phyloP scores from a whole-genome alignment of 208 protist genomes.

The Leishmania turanica region DNA sequence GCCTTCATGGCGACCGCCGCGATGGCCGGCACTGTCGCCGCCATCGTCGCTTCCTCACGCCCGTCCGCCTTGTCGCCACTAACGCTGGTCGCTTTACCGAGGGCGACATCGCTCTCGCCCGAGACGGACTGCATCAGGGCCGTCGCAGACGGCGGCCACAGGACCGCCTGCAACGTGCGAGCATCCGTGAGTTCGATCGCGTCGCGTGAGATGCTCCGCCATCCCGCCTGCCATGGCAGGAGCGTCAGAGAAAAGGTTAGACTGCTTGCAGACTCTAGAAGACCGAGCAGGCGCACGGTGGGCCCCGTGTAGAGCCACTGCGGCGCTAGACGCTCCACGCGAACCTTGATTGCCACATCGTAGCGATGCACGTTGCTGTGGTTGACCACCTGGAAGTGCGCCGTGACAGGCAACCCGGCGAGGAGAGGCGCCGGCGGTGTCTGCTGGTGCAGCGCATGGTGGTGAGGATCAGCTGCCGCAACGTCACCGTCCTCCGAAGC shows the following conservation, averaged over 20 bases:
- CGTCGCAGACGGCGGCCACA: slow-evolving; percentile 51
- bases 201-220: slow-evolving; percentile 35
- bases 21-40: slow-evolving; percentile 18
- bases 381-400: slow-evolving; percentile 40
- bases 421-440: background rate
- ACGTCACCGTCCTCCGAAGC: background rate
- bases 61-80: background rate
- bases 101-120: background rate
- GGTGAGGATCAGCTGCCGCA: background rate
- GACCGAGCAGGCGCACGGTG: slow-evolving; percentile 42
- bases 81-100: background rate
- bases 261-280: slow-evolving; percentile 26
- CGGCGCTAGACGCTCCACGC: slow-evolving; percentile 63
- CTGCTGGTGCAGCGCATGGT: background rate
- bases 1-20: slow-evolving; percentile 24
- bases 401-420: slow-evolving; percentile 35
- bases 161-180: slow-evolving; percentile 27
- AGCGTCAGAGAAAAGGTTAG: slow-evolving; percentile 51
- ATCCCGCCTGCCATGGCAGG: slow-evolving; percentile 68
- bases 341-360: slow-evolving; percentile 62
- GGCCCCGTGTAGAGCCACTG: slow-evolving; percentile 72
- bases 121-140: slow-evolving; percentile 14
- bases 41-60: background rate
- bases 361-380: slow-evolving; percentile 31
- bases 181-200: slow-evolving; percentile 62